These are phyloP conservation scores for Colletotrichum limetticola DNA, from an alignment of 2,329 filamentous ascomycete species.

Conservation along the genomic window DNA sequence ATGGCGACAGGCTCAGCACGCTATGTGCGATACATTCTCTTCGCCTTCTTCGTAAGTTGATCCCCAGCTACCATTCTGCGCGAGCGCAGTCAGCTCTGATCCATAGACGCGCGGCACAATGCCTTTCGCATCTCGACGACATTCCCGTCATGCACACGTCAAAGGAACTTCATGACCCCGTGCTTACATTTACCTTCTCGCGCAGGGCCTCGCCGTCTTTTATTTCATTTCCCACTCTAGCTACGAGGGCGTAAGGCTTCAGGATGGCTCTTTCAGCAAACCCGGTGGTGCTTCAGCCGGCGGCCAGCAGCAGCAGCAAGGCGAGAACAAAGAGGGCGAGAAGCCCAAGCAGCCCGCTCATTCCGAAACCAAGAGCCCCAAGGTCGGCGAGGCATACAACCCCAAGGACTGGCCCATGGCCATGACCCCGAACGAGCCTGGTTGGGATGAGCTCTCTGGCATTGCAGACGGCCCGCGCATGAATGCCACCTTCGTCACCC, in stretches of 20 bases:
- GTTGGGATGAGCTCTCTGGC: conserved; percentile 62
- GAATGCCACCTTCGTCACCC: conserved; percentile 97
- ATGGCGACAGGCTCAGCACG: conserved; percentile 78
- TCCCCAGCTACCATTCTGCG: neutral
- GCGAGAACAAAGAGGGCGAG: conserved; percentile 13
- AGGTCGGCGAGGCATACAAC: conserved; percentile 46
- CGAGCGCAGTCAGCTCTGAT: neutral
- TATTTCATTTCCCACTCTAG: conserved; percentile 80
- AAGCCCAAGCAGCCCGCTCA: conserved; percentile 38
- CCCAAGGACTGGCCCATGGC: conserved; percentile 60
- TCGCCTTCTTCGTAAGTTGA: conserved; percentile 82
- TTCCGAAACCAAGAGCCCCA: conserved; percentile 36
- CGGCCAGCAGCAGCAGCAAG: conserved; percentile 27
- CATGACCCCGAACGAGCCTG: conserved; percentile 61
- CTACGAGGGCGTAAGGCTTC: conserved; percentile 52
- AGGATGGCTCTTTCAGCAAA: conserved; percentile 30
- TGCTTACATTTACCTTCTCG: conserved; percentile 33
- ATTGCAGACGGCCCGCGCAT: conserved; percentile 77
- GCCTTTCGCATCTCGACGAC: neutral
- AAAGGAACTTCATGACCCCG: neutral
- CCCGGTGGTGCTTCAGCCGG: conserved; percentile 62
- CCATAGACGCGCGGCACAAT: neutral
- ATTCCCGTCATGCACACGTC: neutral
- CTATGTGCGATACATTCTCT: conserved; percentile 81
- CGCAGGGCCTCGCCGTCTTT: conserved; percentile 74